phyloP scores from a whole-genome alignment of 768 basidiomycete species.

The Leccinum arenicola region DNA sequence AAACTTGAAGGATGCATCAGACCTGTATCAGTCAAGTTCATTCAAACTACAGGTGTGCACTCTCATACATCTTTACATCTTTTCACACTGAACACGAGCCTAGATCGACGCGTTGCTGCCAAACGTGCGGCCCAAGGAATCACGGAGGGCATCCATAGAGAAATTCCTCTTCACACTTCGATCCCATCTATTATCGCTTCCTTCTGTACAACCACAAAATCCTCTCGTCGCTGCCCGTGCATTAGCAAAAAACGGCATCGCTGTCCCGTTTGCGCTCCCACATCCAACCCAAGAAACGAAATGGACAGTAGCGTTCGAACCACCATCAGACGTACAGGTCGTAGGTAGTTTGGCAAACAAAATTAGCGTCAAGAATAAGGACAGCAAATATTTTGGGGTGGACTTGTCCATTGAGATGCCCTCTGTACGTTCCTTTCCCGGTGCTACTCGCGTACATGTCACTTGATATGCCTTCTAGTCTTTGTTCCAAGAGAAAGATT shows the following conservation, averaged over 20 bases:
- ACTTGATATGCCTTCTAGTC: slow-evolving; percentile 34
- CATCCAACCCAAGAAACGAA: slow-evolving; percentile 75
- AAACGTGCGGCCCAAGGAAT: slow-evolving; percentile 62
- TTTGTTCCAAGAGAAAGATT: slow-evolving; percentile 96
- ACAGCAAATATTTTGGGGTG: slow-evolving; percentile 60
- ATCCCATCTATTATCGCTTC: slow-evolving; percentile 56
- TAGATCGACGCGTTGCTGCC: slow-evolving; percentile 82
- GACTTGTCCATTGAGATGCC: slow-evolving; percentile 91
- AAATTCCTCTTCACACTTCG: slow-evolving; percentile 69
- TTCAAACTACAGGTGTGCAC: slow-evolving; percentile 80
- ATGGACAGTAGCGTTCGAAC: slow-evolving; percentile 84
- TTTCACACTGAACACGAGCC: slow-evolving; percentile 8
- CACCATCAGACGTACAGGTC: slow-evolving; percentile 71
- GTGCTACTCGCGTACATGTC: neutral
- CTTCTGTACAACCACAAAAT: slow-evolving; percentile 55
- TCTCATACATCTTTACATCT: neutral
- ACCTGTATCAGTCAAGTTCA: slow-evolving; percentile 72
- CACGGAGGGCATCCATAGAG: slow-evolving; percentile 57
- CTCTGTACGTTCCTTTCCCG: slow-evolving; percentile 44
- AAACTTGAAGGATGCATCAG: slow-evolving; percentile 67
- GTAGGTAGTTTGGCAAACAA: slow-evolving; percentile 88
- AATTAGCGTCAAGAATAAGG: slow-evolving; percentile 68
- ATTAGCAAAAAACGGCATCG: slow-evolving; percentile 51
- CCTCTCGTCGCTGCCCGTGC: slow-evolving; percentile 63
- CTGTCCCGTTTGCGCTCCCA: slow-evolving; percentile 69